A percentile compares a stretch with the other conserved stretches of the same genome.
phyloP scores from a whole-genome alignment of 2,329 filamentous ascomycete genomes.

The Cladosporium sp. region DNA sequence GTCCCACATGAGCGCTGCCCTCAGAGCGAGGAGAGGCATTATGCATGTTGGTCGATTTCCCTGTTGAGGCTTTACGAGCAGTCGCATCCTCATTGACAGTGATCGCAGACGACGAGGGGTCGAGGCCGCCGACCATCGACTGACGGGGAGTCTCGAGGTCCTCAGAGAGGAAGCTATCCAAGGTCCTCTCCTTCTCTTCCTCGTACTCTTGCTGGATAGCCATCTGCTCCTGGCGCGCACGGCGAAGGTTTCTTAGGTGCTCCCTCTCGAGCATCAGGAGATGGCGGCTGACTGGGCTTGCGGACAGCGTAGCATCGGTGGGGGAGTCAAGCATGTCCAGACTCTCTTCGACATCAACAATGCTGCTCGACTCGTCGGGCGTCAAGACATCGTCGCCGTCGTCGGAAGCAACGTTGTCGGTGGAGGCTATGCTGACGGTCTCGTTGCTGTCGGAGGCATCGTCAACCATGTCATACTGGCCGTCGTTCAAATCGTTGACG shows the following conservation, averaged over 20 bases:
- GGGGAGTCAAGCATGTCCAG: not conserved
- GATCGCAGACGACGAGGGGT: not conserved
- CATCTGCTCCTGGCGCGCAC: not conserved
- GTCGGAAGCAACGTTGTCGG: constrained; percentile 14
- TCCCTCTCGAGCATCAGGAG: constrained; percentile 1
- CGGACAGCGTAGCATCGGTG: not conserved
- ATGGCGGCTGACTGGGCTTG: constrained; percentile 1
- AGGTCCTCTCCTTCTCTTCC: constrained; percentile 19
- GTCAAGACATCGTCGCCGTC: constrained; percentile 15
- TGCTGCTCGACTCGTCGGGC: constrained; percentile 16
- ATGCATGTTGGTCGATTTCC: not conserved
- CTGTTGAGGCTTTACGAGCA: not conserved
- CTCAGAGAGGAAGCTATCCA: constrained; percentile 26
- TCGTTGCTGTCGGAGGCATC: constrained; percentile 29
- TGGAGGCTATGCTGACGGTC: constrained; percentile 27
- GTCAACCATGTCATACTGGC: constrained; percentile 28
- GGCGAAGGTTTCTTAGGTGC: not conserved
- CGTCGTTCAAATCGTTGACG: constrained; percentile 19
- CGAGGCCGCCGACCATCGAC: constrained; percentile 17
- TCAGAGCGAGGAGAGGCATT: not conserved
- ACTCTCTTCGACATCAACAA: constrained; percentile 14
- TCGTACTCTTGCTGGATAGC: constrained; percentile 13
- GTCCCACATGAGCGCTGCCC: not conserved
- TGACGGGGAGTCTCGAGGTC: constrained; percentile 29
- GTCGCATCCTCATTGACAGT: not conserved